Percentiles rank a stretch among this genome's conserved stretches.
These are phyloP conservation scores for Otatea glauca DNA, from an alignment of 176 grass and related monocot species.

Conservation along the genomic window DNA sequence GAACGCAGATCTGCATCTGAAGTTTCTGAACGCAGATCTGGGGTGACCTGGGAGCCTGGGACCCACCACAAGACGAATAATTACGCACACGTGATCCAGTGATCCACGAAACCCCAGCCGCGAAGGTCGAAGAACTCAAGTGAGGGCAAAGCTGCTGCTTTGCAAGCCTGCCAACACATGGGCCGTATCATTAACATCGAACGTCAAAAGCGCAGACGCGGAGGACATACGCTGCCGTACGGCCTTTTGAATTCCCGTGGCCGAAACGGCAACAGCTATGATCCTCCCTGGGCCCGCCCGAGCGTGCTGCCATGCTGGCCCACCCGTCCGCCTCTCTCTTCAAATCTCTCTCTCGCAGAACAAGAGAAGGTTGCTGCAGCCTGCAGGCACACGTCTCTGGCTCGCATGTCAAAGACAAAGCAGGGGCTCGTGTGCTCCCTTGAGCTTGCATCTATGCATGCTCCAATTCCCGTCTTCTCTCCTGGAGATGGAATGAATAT, in stretches of 20 bases:
- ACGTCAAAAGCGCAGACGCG: neutral
- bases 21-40: too few species aligned
- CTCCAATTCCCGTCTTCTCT: neutral
- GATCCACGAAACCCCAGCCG: neutral
- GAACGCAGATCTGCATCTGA: too few species aligned
- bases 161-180: conserved; percentile 16
- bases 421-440: neutral
- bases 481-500: neutral
- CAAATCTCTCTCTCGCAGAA: neutral
- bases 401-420: neutral
- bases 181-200: neutral
- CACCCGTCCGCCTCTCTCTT: neutral
- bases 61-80: too few species aligned
- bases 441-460: neutral
- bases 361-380: neutral
- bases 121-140: neutral
- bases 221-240: conserved; percentile 20
- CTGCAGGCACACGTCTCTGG: conserved; percentile 8
- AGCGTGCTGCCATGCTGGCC: too few species aligned
- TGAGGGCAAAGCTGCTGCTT: neutral
- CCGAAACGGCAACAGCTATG: conserved; percentile 28
- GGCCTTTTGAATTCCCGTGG: conserved; percentile 22
- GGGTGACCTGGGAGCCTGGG: too few species aligned
- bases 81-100: neutral
- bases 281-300: neutral